These are phyloP conservation scores for Phytophthora crassamura DNA, from an alignment of 352 stramenopile genomes.

Conservation along the genomic window DNA sequence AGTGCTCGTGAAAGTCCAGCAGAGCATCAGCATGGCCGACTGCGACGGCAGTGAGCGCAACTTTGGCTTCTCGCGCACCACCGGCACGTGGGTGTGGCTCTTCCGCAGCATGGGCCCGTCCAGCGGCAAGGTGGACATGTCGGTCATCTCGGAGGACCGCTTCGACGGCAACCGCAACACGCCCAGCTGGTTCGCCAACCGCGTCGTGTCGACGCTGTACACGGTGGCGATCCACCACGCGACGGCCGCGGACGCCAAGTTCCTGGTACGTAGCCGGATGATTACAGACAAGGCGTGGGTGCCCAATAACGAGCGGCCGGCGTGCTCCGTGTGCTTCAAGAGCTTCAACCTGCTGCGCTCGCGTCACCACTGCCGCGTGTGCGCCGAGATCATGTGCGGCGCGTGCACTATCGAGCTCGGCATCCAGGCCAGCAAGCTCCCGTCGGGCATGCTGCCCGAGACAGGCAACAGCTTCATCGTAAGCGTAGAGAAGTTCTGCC, in stretches of 20 bases:
- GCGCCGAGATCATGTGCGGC: constrained; percentile 84
- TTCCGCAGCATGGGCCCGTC: constrained; percentile 62
- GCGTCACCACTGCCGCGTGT: constrained; percentile 84
- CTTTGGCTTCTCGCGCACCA: constrained; percentile 70
- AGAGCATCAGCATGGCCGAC: constrained; percentile 63
- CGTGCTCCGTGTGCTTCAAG: constrained; percentile 82
- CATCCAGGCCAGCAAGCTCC: constrained; percentile 64
- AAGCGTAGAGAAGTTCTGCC: constrained; percentile 83
- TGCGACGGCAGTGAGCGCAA: constrained; percentile 53
- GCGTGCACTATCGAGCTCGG: constrained; percentile 72
- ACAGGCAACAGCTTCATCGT: constrained; percentile 59
- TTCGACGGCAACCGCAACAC: constrained; percentile 60
- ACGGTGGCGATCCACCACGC: constrained; percentile 47
- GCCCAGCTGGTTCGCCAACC: constrained; percentile 75
- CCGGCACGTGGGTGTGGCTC: constrained; percentile 60
- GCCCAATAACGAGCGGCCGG: constrained; percentile 67
- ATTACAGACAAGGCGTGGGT: constrained; percentile 79
- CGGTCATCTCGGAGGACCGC: constrained; percentile 43
- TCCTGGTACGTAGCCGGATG: constrained; percentile 58
- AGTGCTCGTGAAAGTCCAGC: constrained; percentile 65
- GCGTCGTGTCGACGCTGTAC: constrained; percentile 56
- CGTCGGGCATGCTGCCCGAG: constrained; percentile 59
- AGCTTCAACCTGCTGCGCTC: constrained; percentile 76
- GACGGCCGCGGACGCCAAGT: constrained; percentile 67
- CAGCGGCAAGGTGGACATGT: constrained; percentile 63